These are phyloP conservation scores for Ustilago crameri DNA, from an alignment of 1,284 basidiomycete genomes.

Conservation along the genomic window DNA sequence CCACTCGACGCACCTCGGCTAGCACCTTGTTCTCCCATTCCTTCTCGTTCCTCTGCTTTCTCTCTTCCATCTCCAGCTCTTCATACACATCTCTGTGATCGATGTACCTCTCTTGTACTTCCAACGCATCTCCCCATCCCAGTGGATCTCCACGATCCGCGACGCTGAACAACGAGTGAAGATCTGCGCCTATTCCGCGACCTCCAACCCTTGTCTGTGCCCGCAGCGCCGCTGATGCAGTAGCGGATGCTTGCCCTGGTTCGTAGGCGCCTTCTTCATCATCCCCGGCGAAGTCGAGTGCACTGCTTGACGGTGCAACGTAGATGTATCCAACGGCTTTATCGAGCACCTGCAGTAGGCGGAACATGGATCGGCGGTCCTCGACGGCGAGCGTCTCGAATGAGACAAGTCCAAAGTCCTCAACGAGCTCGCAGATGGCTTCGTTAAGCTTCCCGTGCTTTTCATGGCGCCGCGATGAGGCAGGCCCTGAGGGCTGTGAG, in stretches of 20 bases:
- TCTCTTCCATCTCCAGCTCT: conserved; percentile 34
- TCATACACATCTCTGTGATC: conserved; percentile 49
- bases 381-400: conserved; percentile 89
- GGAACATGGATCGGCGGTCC: conserved; percentile 63
- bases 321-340: conserved; percentile 66
- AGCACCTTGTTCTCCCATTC: conserved; percentile 45
- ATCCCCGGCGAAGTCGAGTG: conserved; percentile 20
- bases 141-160: conserved; percentile 52
- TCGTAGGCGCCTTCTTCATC: conserved; percentile 38
- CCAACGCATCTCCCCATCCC: conserved; percentile 57
- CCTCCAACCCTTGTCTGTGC: conserved; percentile 9
- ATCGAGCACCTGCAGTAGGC: conserved; percentile 60
- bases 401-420: conserved; percentile 92
- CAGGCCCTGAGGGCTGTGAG: conserved; percentile 53
- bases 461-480: conserved; percentile 42
- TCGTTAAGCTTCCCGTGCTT: conserved; percentile 75
- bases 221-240: conserved; percentile 30
- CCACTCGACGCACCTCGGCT: conserved; percentile 39
- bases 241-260: conserved; percentile 33
- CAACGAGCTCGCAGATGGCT: conserved; percentile 88
- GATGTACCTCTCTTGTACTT: conserved; percentile 62
- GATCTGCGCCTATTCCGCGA: conserved; percentile 38
- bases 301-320: conserved; percentile 13
- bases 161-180: conserved; percentile 54
- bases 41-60: conserved; percentile 39